Percentiles rank a stretch among this genome's conserved stretches.
These are phyloP conservation scores for Aspergillus sergii DNA, from an alignment of 2,329 filamentous ascomycete species.

Conservation along the genomic window DNA sequence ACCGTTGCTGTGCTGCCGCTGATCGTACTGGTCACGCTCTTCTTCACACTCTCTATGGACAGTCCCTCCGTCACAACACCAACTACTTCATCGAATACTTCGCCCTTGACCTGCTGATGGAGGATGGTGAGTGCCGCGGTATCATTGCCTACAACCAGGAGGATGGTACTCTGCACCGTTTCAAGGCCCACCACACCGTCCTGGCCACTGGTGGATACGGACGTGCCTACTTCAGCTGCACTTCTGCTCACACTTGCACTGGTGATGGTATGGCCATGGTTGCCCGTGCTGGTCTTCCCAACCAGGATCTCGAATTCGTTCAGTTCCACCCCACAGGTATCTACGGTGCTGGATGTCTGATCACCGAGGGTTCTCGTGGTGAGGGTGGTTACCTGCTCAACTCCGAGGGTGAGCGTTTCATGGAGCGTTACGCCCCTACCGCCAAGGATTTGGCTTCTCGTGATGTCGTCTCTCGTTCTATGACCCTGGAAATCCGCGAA, in stretches of 20 bases:
- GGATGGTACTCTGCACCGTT: conserved; percentile 95
- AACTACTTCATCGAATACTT: conserved; percentile 99
- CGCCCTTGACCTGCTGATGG: conserved; percentile 94
- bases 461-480: conserved; percentile 95
- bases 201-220: conserved; percentile 97
- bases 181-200: conserved; percentile 95
- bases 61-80: conserved; percentile 95
- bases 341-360: conserved; percentile 96
- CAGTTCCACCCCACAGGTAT: conserved; percentile 99
- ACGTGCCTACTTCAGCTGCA: conserved; percentile 97
- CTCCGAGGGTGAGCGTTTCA: conserved; percentile 97
- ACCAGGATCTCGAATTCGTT: conserved; percentile 99
- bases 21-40: conserved; percentile 97
- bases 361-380: conserved; percentile 96
- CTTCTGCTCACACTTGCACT: conserved; percentile 96
- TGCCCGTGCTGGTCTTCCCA: conserved; percentile 92
- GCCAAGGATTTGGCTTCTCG: conserved; percentile 96
- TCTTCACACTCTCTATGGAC: conserved; percentile 96
- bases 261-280: conserved; percentile 99
- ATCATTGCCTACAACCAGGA: conserved; percentile 98
- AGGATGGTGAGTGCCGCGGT: conserved; percentile 94
- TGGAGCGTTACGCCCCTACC: conserved; percentile 97
- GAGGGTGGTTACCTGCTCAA: conserved; percentile 98
- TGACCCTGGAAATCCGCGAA: conserved; percentile 98
- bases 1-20: conserved; percentile 93